Percentiles rank a stretch among this genome's conserved stretches.
These are phyloP conservation scores for Alopecurus myosuroides DNA, from an alignment of 176 grass and related monocot species.

Conservation along the genomic window DNA sequence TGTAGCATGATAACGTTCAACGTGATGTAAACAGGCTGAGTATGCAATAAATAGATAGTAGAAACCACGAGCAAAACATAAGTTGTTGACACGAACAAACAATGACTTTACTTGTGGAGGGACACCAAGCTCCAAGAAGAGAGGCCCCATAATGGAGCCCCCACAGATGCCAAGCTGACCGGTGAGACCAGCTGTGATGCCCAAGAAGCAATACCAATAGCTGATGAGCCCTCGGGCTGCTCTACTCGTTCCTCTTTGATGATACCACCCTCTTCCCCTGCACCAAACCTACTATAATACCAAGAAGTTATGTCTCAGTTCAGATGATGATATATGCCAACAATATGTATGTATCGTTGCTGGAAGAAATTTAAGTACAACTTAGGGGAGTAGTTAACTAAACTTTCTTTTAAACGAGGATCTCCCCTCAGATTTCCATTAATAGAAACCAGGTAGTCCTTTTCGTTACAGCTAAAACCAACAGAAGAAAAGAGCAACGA, in stretches of 20 bases:
- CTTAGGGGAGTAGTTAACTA: neutral
- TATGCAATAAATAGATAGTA: neutral
- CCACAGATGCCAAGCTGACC: slow-evolving; percentile 75
- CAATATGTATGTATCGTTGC: neutral
- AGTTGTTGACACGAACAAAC: neutral
- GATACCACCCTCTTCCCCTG: slow-evolving; percentile 51
- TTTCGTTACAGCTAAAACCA: no score
- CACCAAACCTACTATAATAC: slow-evolving; percentile 27
- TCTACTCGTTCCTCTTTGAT: slow-evolving; percentile 48
- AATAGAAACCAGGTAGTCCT: no score
- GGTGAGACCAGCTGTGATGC: slow-evolving; percentile 49
- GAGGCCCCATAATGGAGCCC: slow-evolving; percentile 78
- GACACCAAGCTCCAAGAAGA: slow-evolving; percentile 78
- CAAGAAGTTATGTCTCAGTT: neutral
- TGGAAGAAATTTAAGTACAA: neutral
- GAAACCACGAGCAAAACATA: neutral
- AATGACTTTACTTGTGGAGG: slow-evolving; percentile 53
- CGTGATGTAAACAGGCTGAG: neutral
- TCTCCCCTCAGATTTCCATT: no score
- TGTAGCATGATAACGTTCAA: slow-evolving; percentile 33
- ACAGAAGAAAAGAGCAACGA: no score
- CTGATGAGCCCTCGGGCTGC: slow-evolving; percentile 32
- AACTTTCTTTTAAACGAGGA: no score
- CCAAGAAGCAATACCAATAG: slow-evolving; percentile 41
- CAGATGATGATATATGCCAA: neutral